These are phyloP conservation scores for Beauveria asiatica DNA, from an alignment of 2,329 filamentous ascomycete species.

Conservation along the genomic window DNA sequence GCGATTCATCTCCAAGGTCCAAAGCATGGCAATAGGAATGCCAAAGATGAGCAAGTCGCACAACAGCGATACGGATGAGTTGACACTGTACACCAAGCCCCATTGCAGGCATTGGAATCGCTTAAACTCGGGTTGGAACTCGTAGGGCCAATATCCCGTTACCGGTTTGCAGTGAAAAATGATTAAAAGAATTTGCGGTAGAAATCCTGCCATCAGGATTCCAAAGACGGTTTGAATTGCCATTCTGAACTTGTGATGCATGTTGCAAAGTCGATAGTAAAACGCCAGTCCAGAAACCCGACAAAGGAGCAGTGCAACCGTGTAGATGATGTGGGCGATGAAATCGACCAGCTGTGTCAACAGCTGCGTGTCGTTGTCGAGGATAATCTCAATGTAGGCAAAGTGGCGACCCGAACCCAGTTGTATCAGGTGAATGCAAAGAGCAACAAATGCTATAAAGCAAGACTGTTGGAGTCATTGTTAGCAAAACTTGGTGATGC, in stretches of 20 bases:
- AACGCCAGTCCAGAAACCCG: slow-evolving; percentile 44
- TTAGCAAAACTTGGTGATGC: slow-evolving; percentile 4
- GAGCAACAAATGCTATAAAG: slow-evolving; percentile 33
- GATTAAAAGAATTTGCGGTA: slow-evolving; percentile 41
- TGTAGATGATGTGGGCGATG: slow-evolving; percentile 42
- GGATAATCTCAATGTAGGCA: slow-evolving; percentile 37
- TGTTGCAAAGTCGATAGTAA: slow-evolving; percentile 36
- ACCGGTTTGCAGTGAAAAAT: slow-evolving; percentile 44
- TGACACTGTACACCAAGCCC: slow-evolving; percentile 43
- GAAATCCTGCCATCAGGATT: slow-evolving; percentile 32
- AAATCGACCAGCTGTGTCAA: slow-evolving; percentile 40
- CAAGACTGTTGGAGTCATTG: slow-evolving; percentile 18
- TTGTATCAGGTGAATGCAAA: slow-evolving; percentile 35
- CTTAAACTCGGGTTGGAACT: slow-evolving; percentile 32
- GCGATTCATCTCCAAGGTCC: slow-evolving; percentile 33
- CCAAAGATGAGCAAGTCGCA: slow-evolving; percentile 43
- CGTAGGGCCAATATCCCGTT: slow-evolving; percentile 43
- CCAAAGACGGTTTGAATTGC: slow-evolving; percentile 28
- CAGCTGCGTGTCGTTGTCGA: slow-evolving; percentile 31
- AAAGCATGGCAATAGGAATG: slow-evolving; percentile 40
- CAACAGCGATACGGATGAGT: slow-evolving; percentile 38
- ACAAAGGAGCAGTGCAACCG: slow-evolving; percentile 39
- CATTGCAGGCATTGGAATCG: slow-evolving; percentile 38
- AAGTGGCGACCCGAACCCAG: slow-evolving; percentile 40
- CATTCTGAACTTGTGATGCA: slow-evolving; percentile 26